These are phyloP conservation scores for Ceratobasidium sp. DNA, from an alignment of 1,284 basidiomycete species.

Conservation along the genomic window DNA sequence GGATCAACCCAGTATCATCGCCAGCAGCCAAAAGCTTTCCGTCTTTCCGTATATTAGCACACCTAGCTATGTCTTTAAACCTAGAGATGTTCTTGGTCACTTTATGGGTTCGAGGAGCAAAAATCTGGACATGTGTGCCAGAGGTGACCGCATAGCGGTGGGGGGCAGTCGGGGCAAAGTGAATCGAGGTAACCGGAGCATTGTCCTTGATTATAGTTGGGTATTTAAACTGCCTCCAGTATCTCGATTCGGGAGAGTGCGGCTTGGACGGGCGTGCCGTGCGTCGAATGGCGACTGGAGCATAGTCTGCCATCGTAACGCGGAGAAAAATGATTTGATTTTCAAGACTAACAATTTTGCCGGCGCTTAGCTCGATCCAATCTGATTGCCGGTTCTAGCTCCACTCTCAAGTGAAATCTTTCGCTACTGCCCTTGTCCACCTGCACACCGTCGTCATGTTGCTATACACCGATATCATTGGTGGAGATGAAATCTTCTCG, in stretches of 20 bases:
- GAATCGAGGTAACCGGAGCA: slow-evolving; percentile 91
- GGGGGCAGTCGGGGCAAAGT: slow-evolving; percentile 87
- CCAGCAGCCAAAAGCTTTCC: slow-evolving; percentile 96
- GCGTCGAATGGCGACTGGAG: slow-evolving; percentile 76
- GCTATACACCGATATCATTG: slow-evolving; percentile 81
- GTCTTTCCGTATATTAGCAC: slow-evolving; percentile 88
- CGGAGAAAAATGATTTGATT: slow-evolving; percentile 53
- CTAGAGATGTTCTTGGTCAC: slow-evolving; percentile 96
- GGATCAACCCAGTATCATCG: slow-evolving; percentile 93
- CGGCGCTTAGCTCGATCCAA: slow-evolving; percentile 19
- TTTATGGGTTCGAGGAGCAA: slow-evolving; percentile 94
- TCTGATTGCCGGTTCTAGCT: slow-evolving; percentile 26
- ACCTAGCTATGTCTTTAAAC: slow-evolving; percentile 95
- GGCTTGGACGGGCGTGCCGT: slow-evolving; percentile 69
- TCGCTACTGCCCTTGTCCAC: slow-evolving; percentile 40
- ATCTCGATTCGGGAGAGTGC: slow-evolving; percentile 77
- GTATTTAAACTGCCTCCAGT: slow-evolving; percentile 86
- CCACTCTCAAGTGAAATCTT: slow-evolving; percentile 35
- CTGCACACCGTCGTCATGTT: slow-evolving; percentile 67
- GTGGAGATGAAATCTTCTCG: slow-evolving; percentile 94
- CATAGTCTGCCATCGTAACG: slow-evolving; percentile 71
- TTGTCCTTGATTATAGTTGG: slow-evolving; percentile 96
- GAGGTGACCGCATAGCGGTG: slow-evolving; percentile 97
- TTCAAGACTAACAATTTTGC: slow-evolving; percentile 25
- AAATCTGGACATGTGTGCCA: slow-evolving; percentile 94